These are phyloP conservation scores for Penicillium salamii DNA, from an alignment of 495 filamentous ascomycete genomes.

Conservation along the genomic window DNA sequence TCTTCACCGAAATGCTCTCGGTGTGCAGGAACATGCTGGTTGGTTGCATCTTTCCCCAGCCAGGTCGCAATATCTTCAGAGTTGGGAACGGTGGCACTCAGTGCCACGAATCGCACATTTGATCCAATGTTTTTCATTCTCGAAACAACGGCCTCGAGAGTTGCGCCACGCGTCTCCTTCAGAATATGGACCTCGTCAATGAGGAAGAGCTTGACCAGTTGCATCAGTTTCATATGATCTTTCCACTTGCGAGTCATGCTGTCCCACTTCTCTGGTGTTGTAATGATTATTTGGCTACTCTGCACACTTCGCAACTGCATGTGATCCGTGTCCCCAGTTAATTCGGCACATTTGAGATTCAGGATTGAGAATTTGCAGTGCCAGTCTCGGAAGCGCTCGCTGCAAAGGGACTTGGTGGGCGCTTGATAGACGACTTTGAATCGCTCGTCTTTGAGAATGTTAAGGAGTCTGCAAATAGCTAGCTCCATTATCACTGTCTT, in stretches of 20 bases:
- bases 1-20: constrained; percentile 87
- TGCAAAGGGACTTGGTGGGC: constrained; percentile 88
- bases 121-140: constrained; percentile 92
- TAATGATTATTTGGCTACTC: constrained; percentile 86
- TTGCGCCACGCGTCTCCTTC: constrained; percentile 85
- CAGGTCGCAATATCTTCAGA: constrained; percentile 86
- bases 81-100: constrained; percentile 94
- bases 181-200: constrained; percentile 97
- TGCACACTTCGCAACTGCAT: constrained; percentile 71
- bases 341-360: constrained; percentile 73
- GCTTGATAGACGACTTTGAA: constrained; percentile 97
- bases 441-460: constrained; percentile 57
- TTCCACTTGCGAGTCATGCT: constrained; percentile 95
- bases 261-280: constrained; percentile 98
- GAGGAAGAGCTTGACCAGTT: constrained; percentile 84
- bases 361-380: constrained; percentile 74
- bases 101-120: constrained; percentile 83
- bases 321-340: constrained; percentile 89
- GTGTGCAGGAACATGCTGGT: constrained; percentile 64
- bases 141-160: constrained; percentile 91
- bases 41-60: constrained; percentile 76
- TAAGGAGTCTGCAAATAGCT: constrained; percentile 79
- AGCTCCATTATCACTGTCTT: constrained; percentile 92
- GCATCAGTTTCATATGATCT: constrained; percentile 79
- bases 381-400: constrained; percentile 84